Percentiles rank a stretch among this genome's conserved stretches.
These are phyloP conservation scores for Angomonas deanei DNA, from an alignment of 208 protist species.

Conservation along the genomic window DNA sequence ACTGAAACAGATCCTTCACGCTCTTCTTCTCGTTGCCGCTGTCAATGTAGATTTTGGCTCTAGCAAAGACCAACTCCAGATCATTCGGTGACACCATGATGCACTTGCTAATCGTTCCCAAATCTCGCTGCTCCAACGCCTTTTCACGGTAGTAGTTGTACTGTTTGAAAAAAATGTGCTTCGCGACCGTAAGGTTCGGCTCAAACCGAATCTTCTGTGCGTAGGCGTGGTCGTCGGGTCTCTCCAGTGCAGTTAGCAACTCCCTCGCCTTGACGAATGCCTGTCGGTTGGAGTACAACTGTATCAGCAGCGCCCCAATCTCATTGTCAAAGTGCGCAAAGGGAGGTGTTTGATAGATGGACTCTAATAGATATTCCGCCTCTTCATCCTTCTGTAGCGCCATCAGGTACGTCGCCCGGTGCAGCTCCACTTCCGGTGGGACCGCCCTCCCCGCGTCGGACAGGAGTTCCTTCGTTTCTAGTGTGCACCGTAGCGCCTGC, in stretches of 20 bases:
- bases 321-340: constrained; percentile 33
- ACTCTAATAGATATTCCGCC: constrained; percentile 60
- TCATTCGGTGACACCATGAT: constrained; percentile 75
- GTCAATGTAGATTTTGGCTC: constrained; percentile 64
- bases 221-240: constrained; percentile 2
- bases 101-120: constrained; percentile 76
- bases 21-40: constrained; percentile 57
- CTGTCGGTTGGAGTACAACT: constrained; percentile 80
- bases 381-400: constrained; percentile 74
- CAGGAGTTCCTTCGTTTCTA: constrained; percentile 57
- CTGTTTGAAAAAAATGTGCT: constrained; percentile 66
- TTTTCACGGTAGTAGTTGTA: constrained; percentile 69
- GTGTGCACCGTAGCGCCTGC: constrained; percentile 72
- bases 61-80: constrained; percentile 61
- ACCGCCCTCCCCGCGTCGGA: constrained; percentile 1
- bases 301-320: constrained; percentile 51
- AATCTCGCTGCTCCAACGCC: constrained; percentile 48
- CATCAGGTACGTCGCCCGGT: constrained; percentile 75
- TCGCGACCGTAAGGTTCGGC: constrained; percentile 44
- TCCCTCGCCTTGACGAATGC: constrained; percentile 57
- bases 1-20: constrained; percentile 76
- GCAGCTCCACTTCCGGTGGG: constrained; percentile 45
- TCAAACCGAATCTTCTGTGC: background rate
- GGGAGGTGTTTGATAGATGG: constrained; percentile 21
- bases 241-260: constrained; percentile 48